A percentile compares a stretch with the other conserved stretches of the same genome.
Conservation (phyloP, 495 filamentous ascomycete species). For the Pyronema omphalodes region DNA sequence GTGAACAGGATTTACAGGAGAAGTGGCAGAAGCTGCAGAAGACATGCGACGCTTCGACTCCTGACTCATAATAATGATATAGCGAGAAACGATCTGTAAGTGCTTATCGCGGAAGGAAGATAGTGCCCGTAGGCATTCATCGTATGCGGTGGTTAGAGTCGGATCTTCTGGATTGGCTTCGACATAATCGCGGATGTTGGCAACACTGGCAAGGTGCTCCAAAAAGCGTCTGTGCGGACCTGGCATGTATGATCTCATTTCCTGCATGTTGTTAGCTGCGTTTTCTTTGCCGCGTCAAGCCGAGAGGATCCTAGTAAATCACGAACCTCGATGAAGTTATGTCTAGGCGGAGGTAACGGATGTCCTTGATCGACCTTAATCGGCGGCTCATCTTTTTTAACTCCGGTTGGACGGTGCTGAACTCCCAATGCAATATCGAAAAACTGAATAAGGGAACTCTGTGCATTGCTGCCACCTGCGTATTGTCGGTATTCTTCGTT, state of each 20-base stretch:
- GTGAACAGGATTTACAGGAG: conserved; percentile 7
- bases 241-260: conserved; percentile 96
- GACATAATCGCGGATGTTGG: conserved; percentile 81
- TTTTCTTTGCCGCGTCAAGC: conserved; percentile 1
- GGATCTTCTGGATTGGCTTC: conserved; percentile 41
- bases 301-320: not conserved
- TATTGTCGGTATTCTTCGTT: conserved; percentile 54
- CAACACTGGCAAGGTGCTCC: conserved; percentile 53
- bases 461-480: conserved; percentile 83
- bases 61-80: conserved; percentile 60
- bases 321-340: conserved; percentile 63
- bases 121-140: conserved; percentile 81
- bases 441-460: conserved; percentile 88
- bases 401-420: conserved; percentile 79
- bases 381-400: conserved; percentile 33
- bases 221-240: conserved; percentile 80
- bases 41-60: conserved; percentile 27
- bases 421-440: conserved; percentile 84
- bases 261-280: conserved; percentile 22
- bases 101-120: conserved; percentile 83
- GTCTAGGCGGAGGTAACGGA: conserved; percentile 36
- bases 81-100: conserved; percentile 87
- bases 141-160: conserved; percentile 59
- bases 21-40: conserved; percentile 6
- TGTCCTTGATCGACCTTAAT: conserved; percentile 33